Percentiles rank a stretch among this genome's conserved stretches.
Evolutionary conservation across 257 asterid species (phyloP).

Genomic region (Nicotiana benthamiana): DNA sequence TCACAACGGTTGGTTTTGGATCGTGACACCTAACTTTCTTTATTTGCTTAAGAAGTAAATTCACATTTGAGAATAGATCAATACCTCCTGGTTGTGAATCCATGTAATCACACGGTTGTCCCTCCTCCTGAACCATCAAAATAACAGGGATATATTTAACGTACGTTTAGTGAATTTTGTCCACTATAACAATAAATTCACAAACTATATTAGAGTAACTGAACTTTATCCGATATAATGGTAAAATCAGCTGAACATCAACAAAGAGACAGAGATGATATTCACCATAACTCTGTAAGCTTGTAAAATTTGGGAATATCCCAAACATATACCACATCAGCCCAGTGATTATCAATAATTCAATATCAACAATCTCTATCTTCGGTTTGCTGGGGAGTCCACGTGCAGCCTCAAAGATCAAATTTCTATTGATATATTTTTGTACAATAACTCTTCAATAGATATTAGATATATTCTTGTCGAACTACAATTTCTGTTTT

Average conservation of each 20-base stretch:
- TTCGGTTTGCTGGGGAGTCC: slow-evolving; percentile 39
- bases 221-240: no score
- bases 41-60: not conserved
- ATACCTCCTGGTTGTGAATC: slow-evolving; percentile 36
- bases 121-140: slow-evolving; percentile 31
- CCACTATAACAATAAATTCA: not conserved
- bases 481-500: no score
- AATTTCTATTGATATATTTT: no score
- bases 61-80: not conserved
- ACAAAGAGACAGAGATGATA: not conserved
- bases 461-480: no score
- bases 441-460: no score
- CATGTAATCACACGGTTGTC: slow-evolving; percentile 50
- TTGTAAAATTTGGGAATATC: slow-evolving; percentile 62
- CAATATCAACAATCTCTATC: slow-evolving; percentile 39
- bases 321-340: slow-evolving; percentile 64
- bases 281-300: slow-evolving; percentile 37
- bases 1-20: no score
- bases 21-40: not conserved
- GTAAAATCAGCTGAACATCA: not conserved
- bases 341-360: slow-evolving; percentile 52
- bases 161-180: no score
- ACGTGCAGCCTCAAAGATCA: slow-evolving; percentile 39
- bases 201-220: not conserved
- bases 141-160: not conserved